Base-by-base conservation (phyloP, 257 asterid species). In the Phtheirospermum japonicum region DNA sequence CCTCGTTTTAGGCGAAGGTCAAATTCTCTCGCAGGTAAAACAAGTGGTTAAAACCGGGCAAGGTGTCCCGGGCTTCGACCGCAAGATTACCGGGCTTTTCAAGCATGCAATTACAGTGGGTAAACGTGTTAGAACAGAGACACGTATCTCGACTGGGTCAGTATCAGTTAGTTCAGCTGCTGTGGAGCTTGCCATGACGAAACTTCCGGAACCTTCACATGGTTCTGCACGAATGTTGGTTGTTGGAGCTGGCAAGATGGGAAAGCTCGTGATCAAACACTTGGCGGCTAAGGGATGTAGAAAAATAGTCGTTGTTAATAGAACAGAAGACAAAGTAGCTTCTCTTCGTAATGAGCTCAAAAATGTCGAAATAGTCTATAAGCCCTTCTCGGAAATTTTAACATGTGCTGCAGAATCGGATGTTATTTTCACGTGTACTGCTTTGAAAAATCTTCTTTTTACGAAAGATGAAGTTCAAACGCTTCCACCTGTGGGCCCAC, bases 211-310 rank as follows among this genome's bases (percentile, higher is more conserved):
- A 39, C 31, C 51, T 62, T 81, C 83, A 10, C 86, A 59, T 64
- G 81, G 76, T 57, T 67, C 73, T 0, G 81, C 79, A 9, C 77
- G 82, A 69, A 82, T 88, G 76, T 73, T 89, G 72, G 92, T 91
- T 42, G 76, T 91, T 42, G 98, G 98, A 66, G 96, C 98, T 43
- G 98, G 98, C 51, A 91, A 88, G 77, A 91, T 91, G 96, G 98
- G 98, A 54, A 84, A 84, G 68, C 95, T 91, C 16, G 95, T 91
- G 56, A 83, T 91, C 80, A 88, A 76, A 72, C 98, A 91, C 74
- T 72, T 91, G 74, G 85, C 72, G n/a, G 88, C 96, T 8, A 88
- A 86, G 68, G 96, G 98, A 36, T 86, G 75, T 73, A 81, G 59
- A 31, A 88, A 73, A 59, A 86, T 91, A 74, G 89, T 86, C 26